A percentile compares a stretch with the other conserved stretches of the same genome.
phyloP scores from a whole-genome alignment of 2,329 filamentous ascomycete genomes.

The Aspergillus brasiliensis region DNA sequence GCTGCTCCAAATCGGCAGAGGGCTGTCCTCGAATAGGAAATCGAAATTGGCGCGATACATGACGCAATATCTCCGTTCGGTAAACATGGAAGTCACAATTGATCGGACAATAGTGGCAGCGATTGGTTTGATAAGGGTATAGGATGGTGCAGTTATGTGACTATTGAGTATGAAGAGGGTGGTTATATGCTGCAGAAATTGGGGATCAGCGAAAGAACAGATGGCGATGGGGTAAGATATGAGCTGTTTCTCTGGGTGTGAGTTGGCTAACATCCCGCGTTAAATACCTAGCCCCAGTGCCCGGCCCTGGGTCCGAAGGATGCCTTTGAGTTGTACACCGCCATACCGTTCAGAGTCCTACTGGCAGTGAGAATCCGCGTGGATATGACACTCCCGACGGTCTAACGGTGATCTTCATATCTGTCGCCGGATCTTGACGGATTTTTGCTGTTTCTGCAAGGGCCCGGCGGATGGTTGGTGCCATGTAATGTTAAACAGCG shows the following conservation, averaged over 20 bases:
- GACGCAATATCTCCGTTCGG: too few species aligned
- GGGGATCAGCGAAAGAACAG: background rate
- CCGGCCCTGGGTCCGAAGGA: constrained; percentile 7
- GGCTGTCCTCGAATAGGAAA: background rate
- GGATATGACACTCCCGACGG: constrained; percentile 15
- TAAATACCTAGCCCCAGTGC: constrained; percentile 15
- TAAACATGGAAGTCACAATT: background rate
- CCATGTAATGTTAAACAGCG: constrained; percentile 20
- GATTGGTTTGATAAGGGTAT: background rate
- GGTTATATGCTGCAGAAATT: too few species aligned
- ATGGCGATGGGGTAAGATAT: background rate
- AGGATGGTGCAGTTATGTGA: background rate
- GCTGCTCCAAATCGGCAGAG: background rate
- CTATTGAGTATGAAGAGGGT: background rate
- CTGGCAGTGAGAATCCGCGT: constrained; percentile 22
- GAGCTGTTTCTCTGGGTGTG: background rate
- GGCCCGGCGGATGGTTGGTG: constrained; percentile 22
- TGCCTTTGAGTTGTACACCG: constrained; percentile 22
- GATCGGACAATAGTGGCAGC: background rate
- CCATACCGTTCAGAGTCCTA: constrained; percentile 18
- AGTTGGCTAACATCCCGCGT: constrained; percentile 10
- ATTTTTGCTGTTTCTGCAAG: constrained; percentile 22
- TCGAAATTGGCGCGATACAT: too few species aligned
- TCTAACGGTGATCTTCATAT: constrained; percentile 10
- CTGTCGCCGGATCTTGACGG: constrained; percentile 16